Evolutionary conservation across 495 filamentous ascomycete species (phyloP).

Genomic region (Hypoxylon lienhwacheense): DNA sequence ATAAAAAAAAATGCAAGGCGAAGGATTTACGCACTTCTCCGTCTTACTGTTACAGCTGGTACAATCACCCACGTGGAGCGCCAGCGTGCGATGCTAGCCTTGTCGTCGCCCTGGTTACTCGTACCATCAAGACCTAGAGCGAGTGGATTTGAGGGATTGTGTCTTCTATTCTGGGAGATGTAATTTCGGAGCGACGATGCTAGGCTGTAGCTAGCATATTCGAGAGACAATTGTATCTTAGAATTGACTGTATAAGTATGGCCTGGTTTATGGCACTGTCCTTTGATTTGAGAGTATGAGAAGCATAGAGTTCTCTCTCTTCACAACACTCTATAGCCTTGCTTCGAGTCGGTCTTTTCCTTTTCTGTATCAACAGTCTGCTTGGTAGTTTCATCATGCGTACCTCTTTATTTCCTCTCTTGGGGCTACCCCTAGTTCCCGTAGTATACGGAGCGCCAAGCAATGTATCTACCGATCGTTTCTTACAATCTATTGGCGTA

Average conservation of each 20-base stretch:
- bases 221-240: no score
- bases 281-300: background rate
- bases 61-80: background rate
- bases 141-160: background rate
- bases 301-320: constrained; percentile 5
- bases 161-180: background rate
- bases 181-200: background rate
- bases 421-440: background rate
- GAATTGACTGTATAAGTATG: background rate
- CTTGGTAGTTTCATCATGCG: background rate
- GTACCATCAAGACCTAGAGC: background rate
- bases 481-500: background rate
- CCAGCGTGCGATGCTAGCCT: background rate
- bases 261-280: background rate
- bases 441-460: background rate
- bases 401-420: background rate
- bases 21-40: background rate
- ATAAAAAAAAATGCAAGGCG: constrained; percentile 1
- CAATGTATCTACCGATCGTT: background rate
- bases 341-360: background rate
- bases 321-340: background rate
- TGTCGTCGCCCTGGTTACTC: background rate
- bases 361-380: background rate
- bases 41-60: background rate
- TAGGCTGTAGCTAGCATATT: background rate